phyloP scores from a whole-genome alignment of 2,329 filamentous ascomycete genomes.

The Pseudocercospora fuligena region DNA sequence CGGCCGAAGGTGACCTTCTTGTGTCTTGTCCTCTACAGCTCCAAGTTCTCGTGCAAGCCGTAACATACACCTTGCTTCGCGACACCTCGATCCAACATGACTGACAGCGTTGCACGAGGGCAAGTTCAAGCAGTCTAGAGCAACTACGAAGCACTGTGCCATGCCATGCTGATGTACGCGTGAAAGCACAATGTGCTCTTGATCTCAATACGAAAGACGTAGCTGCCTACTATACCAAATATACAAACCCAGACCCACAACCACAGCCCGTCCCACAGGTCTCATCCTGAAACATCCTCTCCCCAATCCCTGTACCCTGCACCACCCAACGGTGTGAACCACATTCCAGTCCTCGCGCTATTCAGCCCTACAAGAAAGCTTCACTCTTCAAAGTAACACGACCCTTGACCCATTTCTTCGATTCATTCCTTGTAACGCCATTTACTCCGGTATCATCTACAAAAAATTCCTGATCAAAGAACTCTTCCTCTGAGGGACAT shows the following conservation, averaged over 20 bases:
- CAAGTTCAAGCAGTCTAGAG: too few relatives aligned
- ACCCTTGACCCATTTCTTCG: conserved; percentile 9
- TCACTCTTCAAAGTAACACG: conserved; percentile 27
- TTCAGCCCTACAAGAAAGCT: conserved; percentile 29
- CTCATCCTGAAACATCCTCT: background rate
- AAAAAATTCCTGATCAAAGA: conserved; percentile 58
- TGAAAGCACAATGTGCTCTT: too few relatives aligned
- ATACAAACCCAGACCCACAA: background rate
- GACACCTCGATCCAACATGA: too few relatives aligned
- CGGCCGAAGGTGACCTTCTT: too few relatives aligned
- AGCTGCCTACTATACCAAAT: background rate
- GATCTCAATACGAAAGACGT: background rate
- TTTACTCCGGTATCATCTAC: conserved; percentile 41
- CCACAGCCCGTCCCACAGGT: background rate
- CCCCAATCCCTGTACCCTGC: conserved; percentile 5
- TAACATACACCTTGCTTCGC: too few relatives aligned
- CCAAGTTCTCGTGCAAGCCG: too few relatives aligned
- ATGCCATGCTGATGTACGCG: too few relatives aligned
- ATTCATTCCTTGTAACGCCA: conserved; percentile 23
- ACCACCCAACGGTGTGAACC: background rate
- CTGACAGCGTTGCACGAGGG: too few relatives aligned
- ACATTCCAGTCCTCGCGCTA: background rate
- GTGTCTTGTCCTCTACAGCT: too few relatives aligned
- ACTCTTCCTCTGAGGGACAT: conserved; percentile 47
- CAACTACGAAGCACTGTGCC: too few relatives aligned